Evolutionary conservation across 2,329 filamentous ascomycete genomes (phyloP).

Genomic region (Penicillium sp.): DNA sequence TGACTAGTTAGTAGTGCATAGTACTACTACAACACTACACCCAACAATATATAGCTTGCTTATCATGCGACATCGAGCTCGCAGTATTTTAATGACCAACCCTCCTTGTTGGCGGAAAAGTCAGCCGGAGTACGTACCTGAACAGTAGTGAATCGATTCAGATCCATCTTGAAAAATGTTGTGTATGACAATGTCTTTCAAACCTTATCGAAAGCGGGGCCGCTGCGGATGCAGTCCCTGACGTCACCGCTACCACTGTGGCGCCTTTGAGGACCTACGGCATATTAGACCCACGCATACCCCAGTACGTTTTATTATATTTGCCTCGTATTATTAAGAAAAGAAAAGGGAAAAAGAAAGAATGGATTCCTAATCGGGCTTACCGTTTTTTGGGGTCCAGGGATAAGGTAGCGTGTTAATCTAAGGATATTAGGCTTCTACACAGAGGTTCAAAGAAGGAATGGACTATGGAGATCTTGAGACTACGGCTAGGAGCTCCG

Average conservation of each 20-base stretch:
- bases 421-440: not conserved
- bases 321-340: too few relatives aligned
- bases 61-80: not conserved
- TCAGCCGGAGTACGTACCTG: not conserved
- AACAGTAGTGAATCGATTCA: not conserved
- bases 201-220: not conserved
- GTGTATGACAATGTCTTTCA: not conserved
- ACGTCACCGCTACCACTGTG: not conserved
- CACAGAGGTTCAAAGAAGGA: not conserved
- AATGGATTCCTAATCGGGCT: too few relatives aligned
- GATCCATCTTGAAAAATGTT: not conserved
- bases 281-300: too few relatives aligned
- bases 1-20: not conserved
- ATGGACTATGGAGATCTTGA: not conserved
- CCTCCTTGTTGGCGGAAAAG: too few relatives aligned
- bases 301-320: too few relatives aligned
- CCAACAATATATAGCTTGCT: not conserved
- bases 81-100: too few relatives aligned
- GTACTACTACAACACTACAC: too few relatives aligned
- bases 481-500: not conserved
- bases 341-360: too few relatives aligned
- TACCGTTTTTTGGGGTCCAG: too few relatives aligned
- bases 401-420: too few relatives aligned
- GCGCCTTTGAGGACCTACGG: not conserved
- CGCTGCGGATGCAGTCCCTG: not conserved